Percentiles rank a stretch among this genome's conserved stretches.
Conservation (phyloP, 129 eudicot species). For the Calendula officinalis region DNA sequence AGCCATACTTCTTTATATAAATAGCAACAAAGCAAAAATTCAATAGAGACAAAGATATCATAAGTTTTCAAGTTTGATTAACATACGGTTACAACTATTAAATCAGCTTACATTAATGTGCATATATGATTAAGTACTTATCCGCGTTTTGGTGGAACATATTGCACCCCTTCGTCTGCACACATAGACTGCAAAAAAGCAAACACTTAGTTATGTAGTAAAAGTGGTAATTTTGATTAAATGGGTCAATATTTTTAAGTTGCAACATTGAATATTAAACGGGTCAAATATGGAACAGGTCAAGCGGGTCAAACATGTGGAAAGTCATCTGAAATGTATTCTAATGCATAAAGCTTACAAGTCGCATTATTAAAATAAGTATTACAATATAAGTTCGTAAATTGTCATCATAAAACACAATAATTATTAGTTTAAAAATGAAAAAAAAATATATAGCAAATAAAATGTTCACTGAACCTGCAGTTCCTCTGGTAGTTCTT, state of each 20-base stretch:
- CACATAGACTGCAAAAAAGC: slow-evolving; percentile 53
- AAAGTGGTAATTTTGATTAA: background rate
- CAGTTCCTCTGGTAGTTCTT: slow-evolving; percentile 74
- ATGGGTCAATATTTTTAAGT: background rate
- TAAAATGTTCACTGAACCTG: slow-evolving; percentile 45
- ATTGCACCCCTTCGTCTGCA: slow-evolving; percentile 56
- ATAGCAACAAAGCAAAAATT: slow-evolving; percentile 5
- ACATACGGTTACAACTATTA: slow-evolving; percentile 17
- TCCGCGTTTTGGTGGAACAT: slow-evolving; percentile 65
- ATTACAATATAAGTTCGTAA: background rate
- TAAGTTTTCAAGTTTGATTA: background rate
- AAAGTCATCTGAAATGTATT: background rate
- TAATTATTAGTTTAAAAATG: background rate
- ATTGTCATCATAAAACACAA: background rate
- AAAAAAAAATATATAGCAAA: background rate
- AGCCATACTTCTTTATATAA: background rate
- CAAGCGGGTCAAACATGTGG: background rate
- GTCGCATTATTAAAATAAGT: background rate
- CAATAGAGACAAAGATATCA: background rate
- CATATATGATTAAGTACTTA: slow-evolving; percentile 24
- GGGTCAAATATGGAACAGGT: background rate
- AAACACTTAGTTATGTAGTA: background rate
- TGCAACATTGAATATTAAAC: background rate
- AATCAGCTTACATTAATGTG: slow-evolving; percentile 11
- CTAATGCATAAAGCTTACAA: background rate